Percentiles rank a stretch among this genome's conserved stretches.
Conservation (phyloP, 257 asterid genomes). For the Fraxinus cuspidata region DNA sequence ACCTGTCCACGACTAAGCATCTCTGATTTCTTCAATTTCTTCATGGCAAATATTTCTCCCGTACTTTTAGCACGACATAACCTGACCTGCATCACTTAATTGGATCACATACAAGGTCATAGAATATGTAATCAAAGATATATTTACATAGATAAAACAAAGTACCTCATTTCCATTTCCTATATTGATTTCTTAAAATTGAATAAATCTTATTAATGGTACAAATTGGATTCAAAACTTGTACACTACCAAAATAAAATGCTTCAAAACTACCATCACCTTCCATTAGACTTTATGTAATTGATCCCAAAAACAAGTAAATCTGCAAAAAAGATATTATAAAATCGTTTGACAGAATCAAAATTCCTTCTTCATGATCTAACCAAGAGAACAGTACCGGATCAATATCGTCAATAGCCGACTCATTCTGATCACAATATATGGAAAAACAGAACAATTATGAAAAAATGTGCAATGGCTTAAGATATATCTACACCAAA, state of each 20-base stretch:
- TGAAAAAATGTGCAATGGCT: slow-evolving; percentile 5
- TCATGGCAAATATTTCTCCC: slow-evolving; percentile 95
- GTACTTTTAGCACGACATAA: slow-evolving; percentile 82
- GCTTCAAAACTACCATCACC: too few relatives aligned
- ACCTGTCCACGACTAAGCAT: slow-evolving; percentile 99
- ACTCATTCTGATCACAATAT: not conserved
- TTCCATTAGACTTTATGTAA: too few relatives aligned
- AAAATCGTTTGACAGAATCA: not conserved
- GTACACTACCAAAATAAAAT: too few relatives aligned
- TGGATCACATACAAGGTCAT: slow-evolving; percentile 19
- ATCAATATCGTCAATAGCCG: not conserved
- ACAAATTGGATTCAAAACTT: too few relatives aligned
- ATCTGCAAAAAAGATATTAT: not conserved
- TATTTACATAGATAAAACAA: not conserved
- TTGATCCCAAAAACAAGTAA: not conserved
- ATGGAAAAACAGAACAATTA: not conserved
- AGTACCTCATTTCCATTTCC: not conserved
- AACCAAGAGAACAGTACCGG: not conserved
- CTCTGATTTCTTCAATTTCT: slow-evolving; percentile 88
- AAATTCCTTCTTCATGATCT: not conserved
- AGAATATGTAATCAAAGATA: too few relatives aligned
- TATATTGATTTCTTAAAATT: not conserved
- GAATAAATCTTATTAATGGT: too few relatives aligned
- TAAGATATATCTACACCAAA: not conserved
- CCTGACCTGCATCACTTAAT: slow-evolving; percentile 67